Conservation (phyloP, 1,139 yeast species). For the Geotrichum australiense region DNA sequence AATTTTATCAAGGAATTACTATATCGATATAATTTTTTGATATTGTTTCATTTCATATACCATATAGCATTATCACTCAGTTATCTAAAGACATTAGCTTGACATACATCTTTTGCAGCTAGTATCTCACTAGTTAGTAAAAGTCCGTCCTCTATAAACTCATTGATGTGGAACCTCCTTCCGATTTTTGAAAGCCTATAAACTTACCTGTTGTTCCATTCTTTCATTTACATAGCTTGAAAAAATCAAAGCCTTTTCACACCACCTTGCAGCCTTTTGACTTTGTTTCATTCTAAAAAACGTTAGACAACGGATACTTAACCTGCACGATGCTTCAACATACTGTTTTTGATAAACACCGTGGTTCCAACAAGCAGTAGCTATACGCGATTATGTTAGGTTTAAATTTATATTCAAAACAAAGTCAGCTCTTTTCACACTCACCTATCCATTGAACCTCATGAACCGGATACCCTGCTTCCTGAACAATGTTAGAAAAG, state of each 20-base stretch:
- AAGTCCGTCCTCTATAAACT: too few relatives aligned
- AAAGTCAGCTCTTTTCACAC: neutral
- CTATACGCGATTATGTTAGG: slow-evolving; percentile 6
- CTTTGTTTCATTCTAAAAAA: slow-evolving; percentile 15
- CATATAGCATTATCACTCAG: too few relatives aligned
- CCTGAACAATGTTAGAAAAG: slow-evolving; percentile 1
- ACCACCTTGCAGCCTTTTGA: slow-evolving; percentile 17
- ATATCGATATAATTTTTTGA: too few relatives aligned
- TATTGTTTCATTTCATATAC: too few relatives aligned
- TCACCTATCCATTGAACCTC: slow-evolving; percentile 20
- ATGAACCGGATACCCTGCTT: slow-evolving; percentile 13
- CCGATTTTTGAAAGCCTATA: neutral
- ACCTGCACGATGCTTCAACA: neutral
- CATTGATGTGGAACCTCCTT: too few relatives aligned
- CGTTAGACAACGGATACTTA: neutral
- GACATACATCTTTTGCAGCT: slow-evolving; percentile 18
- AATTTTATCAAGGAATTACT: too few relatives aligned
- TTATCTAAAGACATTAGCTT: slow-evolving; percentile 17
- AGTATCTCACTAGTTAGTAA: too few relatives aligned
- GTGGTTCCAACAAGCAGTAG: slow-evolving; percentile 20
- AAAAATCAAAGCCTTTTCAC: slow-evolving; percentile 18
- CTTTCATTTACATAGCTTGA: slow-evolving; percentile 18
- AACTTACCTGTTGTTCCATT: slow-evolving; percentile 19
- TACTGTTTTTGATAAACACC: slow-evolving; percentile 19
- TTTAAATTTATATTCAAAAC: neutral